These are phyloP conservation scores for Stachybotrys chlorohalonatus DNA, from an alignment of 2,329 filamentous ascomycete species.

Conservation along the genomic window DNA sequence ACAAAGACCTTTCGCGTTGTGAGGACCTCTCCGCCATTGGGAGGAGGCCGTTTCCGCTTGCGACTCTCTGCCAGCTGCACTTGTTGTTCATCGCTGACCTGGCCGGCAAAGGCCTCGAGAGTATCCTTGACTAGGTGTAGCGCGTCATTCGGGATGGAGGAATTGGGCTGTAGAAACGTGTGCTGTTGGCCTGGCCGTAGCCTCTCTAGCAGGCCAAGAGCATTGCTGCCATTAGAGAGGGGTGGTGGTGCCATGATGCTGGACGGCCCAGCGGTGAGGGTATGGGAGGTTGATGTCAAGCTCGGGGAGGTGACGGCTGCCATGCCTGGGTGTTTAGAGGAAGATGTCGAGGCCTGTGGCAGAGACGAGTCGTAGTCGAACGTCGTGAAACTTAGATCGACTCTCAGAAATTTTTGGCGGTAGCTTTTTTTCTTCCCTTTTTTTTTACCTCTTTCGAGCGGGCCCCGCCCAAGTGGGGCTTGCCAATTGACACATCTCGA, in stretches of 20 bases:
- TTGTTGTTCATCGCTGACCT: slow-evolving; percentile 64
- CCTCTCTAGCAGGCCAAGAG: slow-evolving; percentile 44
- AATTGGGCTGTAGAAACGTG: slow-evolving; percentile 65
- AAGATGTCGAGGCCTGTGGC: too few species aligned
- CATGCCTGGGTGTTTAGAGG: slow-evolving; percentile 11
- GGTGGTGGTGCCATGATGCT: slow-evolving; percentile 32
- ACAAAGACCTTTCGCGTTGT: slow-evolving; percentile 77
- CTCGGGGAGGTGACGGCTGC: slow-evolving; percentile 43
- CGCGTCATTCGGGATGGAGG: slow-evolving; percentile 58
- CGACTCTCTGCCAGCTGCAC: slow-evolving; percentile 59
- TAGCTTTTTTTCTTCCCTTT: neutral
- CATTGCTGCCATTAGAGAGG: slow-evolving; percentile 20
- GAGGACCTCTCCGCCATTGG: slow-evolving; percentile 44
- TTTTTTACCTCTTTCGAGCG: neutral
- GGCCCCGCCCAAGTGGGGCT: neutral
- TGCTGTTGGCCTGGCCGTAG: slow-evolving; percentile 55
- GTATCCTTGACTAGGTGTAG: slow-evolving; percentile 70
- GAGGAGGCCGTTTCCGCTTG: slow-evolving; percentile 65
- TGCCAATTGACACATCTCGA: neutral
- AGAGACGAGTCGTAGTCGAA: neutral
- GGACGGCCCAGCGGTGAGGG: slow-evolving; percentile 43
- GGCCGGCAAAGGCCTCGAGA: slow-evolving; percentile 67
- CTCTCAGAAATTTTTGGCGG: neutral
- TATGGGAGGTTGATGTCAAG: slow-evolving; percentile 56
- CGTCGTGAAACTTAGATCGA: neutral